Conservation (phyloP, 805 yeast species). For the Candida anglica region DNA sequence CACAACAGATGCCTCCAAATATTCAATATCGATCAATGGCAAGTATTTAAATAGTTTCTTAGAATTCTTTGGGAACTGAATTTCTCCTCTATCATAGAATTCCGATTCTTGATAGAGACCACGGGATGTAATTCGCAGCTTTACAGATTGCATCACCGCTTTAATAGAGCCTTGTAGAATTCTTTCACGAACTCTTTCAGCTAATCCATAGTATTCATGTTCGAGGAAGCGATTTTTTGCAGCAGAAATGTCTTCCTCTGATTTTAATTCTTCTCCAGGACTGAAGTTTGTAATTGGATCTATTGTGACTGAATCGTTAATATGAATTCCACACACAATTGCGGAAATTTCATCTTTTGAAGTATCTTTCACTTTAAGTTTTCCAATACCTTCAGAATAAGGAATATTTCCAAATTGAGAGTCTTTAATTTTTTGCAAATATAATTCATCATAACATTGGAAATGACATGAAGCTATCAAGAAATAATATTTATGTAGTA, state of each 20-base stretch:
- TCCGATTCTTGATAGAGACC: slow-evolving; percentile 9
- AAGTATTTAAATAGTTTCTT: slow-evolving; percentile 25
- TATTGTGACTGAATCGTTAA: slow-evolving; percentile 6
- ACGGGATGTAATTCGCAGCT: slow-evolving; percentile 18
- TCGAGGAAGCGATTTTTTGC: slow-evolving; percentile 21
- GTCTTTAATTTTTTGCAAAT: slow-evolving; percentile 17
- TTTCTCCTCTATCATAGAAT: slow-evolving; percentile 26
- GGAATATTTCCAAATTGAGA: slow-evolving; percentile 8
- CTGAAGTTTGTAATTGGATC: slow-evolving; percentile 5
- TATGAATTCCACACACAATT: slow-evolving; percentile 14
- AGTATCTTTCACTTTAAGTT: slow-evolving; percentile 6
- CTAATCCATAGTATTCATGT: slow-evolving; percentile 26
- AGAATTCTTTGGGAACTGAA: slow-evolving; percentile 28
- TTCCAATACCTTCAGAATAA: slow-evolving; percentile 5
- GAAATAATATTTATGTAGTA: slow-evolving; percentile 74
- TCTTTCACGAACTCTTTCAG: slow-evolving; percentile 31
- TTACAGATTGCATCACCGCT: slow-evolving; percentile 22
- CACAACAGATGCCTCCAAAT: slow-evolving; percentile 11
- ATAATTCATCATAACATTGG: slow-evolving; percentile 42
- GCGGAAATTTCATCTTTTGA: slow-evolving; percentile 18
- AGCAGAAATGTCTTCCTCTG: slow-evolving; percentile 2
- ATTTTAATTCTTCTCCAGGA: slow-evolving; percentile 1
- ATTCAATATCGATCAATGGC: slow-evolving; percentile 21
- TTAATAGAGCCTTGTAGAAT: slow-evolving; percentile 27
- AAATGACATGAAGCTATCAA: slow-evolving; percentile 72